A percentile compares a stretch with the other conserved stretches of the same genome.
Evolutionary conservation across 306 rosid species (phyloP).

Genomic region (Citrullus colocynthis): DNA sequence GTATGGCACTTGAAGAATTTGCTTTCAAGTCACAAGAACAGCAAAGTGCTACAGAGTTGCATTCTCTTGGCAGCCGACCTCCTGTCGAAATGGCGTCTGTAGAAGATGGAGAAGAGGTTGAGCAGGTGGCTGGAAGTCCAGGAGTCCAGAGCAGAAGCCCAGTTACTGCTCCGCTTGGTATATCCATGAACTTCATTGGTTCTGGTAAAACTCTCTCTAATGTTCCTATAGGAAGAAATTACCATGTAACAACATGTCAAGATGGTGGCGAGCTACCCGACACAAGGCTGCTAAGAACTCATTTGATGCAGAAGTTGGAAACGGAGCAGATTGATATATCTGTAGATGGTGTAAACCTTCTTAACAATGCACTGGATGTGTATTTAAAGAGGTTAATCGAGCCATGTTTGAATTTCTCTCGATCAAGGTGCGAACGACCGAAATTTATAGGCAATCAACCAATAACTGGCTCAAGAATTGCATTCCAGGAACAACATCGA

Average conservation of each 20-base stretch:
- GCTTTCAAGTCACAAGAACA: constrained; percentile 49
- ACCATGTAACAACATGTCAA: constrained; percentile 51
- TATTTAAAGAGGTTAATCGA: constrained; percentile 79
- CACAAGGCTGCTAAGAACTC: constrained; percentile 48
- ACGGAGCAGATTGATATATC: constrained; percentile 46
- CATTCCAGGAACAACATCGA: constrained; percentile 20
- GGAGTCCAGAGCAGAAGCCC: constrained; percentile 85
- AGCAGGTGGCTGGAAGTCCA: constrained; percentile 77
- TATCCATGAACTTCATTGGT: constrained; percentile 38
- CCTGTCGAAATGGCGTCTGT: constrained; percentile 71
- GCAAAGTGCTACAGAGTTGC: constrained; percentile 84
- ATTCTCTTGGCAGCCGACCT: constrained; percentile 91
- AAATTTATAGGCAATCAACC: constrained; percentile 16
- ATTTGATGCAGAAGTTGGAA: constrained; percentile 61
- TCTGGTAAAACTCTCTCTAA: constrained; percentile 38
- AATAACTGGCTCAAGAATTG: constrained; percentile 20
- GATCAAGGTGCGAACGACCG: constrained; percentile 24
- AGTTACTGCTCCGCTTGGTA: constrained; percentile 89
- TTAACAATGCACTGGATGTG: constrained; percentile 73
- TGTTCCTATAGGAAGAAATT: constrained; percentile 23
- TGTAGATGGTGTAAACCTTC: constrained; percentile 54
- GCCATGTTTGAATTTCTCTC: constrained; percentile 47
- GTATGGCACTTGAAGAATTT: constrained; percentile 26
- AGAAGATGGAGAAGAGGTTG: constrained; percentile 99
- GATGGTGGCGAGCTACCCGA: constrained; percentile 57